Conservation (phyloP, 306 rosid genomes). For the Vicia faba region DNA sequence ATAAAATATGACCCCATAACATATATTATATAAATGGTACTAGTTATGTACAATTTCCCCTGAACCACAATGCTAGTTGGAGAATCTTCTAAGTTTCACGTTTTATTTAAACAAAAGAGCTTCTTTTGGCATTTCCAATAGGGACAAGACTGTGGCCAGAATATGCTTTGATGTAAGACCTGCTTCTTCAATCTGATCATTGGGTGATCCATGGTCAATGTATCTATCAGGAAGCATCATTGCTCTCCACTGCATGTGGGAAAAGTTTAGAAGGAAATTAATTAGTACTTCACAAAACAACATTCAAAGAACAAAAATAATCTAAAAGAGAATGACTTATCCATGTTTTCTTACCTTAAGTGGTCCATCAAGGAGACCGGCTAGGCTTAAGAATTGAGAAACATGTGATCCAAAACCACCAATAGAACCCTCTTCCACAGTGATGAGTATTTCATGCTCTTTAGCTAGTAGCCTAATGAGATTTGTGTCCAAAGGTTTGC, state of each 20-base stretch:
- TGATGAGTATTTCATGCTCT: slow-evolving; percentile 79
- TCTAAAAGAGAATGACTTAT: background rate
- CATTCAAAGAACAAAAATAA: background rate
- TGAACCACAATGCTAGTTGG: slow-evolving; percentile 8
- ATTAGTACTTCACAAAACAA: slow-evolving; percentile 6
- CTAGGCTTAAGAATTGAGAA: slow-evolving; percentile 68
- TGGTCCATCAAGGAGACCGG: slow-evolving; percentile 78
- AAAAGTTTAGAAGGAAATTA: background rate
- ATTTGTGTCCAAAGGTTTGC: slow-evolving; percentile 83
- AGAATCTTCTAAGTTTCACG: background rate
- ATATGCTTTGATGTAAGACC: slow-evolving; percentile 82
- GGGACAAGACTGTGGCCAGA: slow-evolving; percentile 69
- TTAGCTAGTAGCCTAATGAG: slow-evolving; percentile 65
- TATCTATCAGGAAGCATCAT: slow-evolving; percentile 94
- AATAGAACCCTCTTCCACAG: slow-evolving; percentile 86
- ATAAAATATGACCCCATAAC: background rate
- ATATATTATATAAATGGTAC: background rate
- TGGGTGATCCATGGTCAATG: slow-evolving; percentile 82
- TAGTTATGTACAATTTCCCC: slow-evolving; percentile 31
- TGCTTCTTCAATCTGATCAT: slow-evolving; percentile 68
- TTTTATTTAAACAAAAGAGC: slow-evolving; percentile 61
- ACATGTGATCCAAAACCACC: slow-evolving; percentile 99
- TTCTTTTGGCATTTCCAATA: slow-evolving; percentile 71
- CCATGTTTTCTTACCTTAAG: slow-evolving; percentile 63
- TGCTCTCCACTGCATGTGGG: slow-evolving; percentile 66